Conservation (phyloP, 2,329 filamentous ascomycete species). For the Colletotrichum incanum region DNA sequence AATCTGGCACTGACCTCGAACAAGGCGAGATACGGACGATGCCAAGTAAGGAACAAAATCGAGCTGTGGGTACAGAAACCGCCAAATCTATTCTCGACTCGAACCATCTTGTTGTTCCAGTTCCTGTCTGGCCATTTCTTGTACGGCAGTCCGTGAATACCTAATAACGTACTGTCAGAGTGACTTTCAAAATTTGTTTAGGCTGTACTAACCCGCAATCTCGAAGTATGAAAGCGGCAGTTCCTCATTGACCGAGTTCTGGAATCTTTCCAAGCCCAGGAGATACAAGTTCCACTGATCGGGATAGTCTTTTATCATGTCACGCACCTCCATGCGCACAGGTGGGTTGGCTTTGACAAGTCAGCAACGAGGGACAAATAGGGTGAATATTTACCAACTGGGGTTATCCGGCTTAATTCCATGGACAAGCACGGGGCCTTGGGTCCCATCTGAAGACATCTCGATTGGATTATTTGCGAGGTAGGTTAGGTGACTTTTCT, state of each 20-base stretch:
- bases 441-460: constrained; percentile 37
- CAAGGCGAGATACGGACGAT: constrained; percentile 75
- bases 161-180: constrained; percentile 42
- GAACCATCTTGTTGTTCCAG: constrained; percentile 44
- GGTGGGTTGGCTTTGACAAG: constrained; percentile 13
- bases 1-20: constrained; percentile 63
- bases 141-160: constrained; percentile 54
- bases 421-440: constrained; percentile 21
- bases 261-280: constrained; percentile 37
- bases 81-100: constrained; percentile 55
- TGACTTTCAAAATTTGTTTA: not conserved
- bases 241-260: constrained; percentile 21
- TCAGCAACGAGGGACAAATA: not conserved
- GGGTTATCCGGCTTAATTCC: constrained; percentile 34
- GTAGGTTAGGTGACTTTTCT: not conserved
- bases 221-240: constrained; percentile 36
- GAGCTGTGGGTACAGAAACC: constrained; percentile 78
- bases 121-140: constrained; percentile 46
- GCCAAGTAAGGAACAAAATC: constrained; percentile 76
- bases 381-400: not conserved
- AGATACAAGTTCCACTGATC: constrained; percentile 41
- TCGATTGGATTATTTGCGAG: not conserved
- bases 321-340: constrained; percentile 35
- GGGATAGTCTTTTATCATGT: constrained; percentile 37
- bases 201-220: constrained; percentile 17